These are phyloP conservation scores for Paulinella micropora DNA, from an alignment of 78 protist species.

Conservation along the genomic window DNA sequence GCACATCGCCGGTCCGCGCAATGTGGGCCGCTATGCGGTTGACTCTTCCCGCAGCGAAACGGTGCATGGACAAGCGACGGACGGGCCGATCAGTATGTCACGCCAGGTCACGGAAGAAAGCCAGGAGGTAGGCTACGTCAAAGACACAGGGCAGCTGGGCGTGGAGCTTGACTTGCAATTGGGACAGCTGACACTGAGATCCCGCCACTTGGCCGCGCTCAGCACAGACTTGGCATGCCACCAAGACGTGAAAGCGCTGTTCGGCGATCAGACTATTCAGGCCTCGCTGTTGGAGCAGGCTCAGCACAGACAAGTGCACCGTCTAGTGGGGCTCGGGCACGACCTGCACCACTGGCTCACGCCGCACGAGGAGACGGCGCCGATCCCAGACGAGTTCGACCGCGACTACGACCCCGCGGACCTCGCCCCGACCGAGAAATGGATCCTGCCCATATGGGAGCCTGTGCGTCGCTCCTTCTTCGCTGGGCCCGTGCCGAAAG, in stretches of 20 bases:
- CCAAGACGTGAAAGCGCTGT: not conserved
- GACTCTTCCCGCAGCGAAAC: no score
- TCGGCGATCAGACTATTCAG: slow-evolving; percentile 14
- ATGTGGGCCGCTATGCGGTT: not conserved
- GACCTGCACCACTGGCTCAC: not conserved
- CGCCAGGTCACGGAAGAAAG: no score
- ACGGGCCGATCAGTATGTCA: no score
- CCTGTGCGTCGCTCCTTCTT: slow-evolving; percentile 8
- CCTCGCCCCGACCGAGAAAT: not conserved
- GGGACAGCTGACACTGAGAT: not conserved
- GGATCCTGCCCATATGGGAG: slow-evolving; percentile 22
- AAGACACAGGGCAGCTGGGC: not conserved
- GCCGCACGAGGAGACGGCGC: not conserved
- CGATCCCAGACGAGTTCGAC: not conserved
- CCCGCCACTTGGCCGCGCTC: slow-evolving; percentile 10
- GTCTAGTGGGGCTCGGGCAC: not conserved
- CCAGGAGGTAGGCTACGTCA: not conserved
- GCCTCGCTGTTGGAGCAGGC: not conserved
- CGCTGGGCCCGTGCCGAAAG: not conserved
- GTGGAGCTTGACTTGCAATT: slow-evolving; percentile 6
- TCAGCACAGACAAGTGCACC: not conserved
- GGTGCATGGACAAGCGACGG: no score
- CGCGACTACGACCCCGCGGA: slow-evolving; percentile 28
- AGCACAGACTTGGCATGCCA: not conserved
- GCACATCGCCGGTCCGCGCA: not conserved